Conservation (phyloP, 106 monocot genomes). For the Agapanthus africanus region DNA sequence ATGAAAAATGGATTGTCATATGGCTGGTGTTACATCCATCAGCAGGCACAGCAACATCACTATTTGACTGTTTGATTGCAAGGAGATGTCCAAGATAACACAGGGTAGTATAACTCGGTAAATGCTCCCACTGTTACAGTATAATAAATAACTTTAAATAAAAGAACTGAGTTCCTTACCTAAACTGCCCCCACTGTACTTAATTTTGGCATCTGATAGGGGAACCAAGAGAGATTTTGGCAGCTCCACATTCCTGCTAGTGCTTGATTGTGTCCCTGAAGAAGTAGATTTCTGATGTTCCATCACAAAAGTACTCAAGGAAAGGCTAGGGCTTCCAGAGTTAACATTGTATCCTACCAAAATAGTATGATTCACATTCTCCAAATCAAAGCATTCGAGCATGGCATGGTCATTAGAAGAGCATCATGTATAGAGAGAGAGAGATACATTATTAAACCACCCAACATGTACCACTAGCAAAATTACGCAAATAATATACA, state of each 20-base stretch:
- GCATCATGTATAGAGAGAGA: not conserved
- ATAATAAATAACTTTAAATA: not conserved
- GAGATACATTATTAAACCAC: not conserved
- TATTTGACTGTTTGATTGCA: not conserved
- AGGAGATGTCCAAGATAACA: not conserved
- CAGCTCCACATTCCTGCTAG: slow-evolving; percentile 4
- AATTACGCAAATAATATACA: not conserved
- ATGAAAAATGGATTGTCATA: not conserved
- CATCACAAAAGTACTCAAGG: too few relatives aligned
- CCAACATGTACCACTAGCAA: not conserved
- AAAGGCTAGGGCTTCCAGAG: slow-evolving; percentile 2
- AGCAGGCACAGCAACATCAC: too few relatives aligned
- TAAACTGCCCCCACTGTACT: not conserved
- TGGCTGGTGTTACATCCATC: not conserved
- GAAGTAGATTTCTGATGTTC: not conserved
- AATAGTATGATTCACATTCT: not conserved
- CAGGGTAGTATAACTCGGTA: not conserved
- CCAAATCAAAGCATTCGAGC: not conserved
- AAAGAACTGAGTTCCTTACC: not conserved
- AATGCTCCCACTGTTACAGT: not conserved
- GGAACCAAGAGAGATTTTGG: not conserved
- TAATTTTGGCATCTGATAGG: not conserved
- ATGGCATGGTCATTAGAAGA: not conserved
- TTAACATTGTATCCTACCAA: slow-evolving; percentile 7
- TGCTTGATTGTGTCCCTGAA: not conserved